These are phyloP conservation scores for Populus nigra DNA, from an alignment of 345 rosid species.

Conservation along the genomic window DNA sequence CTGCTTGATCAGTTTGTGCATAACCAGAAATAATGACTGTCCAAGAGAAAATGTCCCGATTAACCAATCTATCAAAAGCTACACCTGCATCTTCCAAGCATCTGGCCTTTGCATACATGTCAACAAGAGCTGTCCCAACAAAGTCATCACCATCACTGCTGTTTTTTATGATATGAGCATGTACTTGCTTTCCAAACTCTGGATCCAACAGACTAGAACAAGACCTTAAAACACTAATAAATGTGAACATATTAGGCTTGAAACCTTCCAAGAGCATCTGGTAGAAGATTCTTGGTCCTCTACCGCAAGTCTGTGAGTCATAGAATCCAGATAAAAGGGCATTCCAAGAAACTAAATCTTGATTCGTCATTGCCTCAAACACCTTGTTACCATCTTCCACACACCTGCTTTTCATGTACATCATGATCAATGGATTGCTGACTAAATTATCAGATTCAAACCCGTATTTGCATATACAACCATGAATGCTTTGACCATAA, in stretches of 20 bases:
- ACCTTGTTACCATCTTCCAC: conserved; percentile 33
- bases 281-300: conserved; percentile 29
- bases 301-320: conserved; percentile 22
- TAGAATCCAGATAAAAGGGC: conserved; percentile 35
- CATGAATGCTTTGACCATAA: conserved; percentile 43
- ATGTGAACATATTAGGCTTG: conserved; percentile 32
- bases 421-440: conserved; percentile 40
- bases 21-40: conserved; percentile 36
- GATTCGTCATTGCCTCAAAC: conserved; percentile 34
- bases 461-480: conserved; percentile 38
- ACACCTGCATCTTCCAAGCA: conserved; percentile 37
- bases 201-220: conserved; percentile 32
- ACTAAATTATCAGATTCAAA: conserved; percentile 29
- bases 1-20: conserved; percentile 28
- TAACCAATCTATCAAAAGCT: conserved; percentile 26
- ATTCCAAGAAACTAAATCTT: conserved; percentile 43
- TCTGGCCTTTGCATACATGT: conserved; percentile 38
- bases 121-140: conserved; percentile 43
- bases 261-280: conserved; percentile 38
- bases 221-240: conserved; percentile 32
- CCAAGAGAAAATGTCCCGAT: conserved; percentile 34
- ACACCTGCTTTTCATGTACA: conserved; percentile 40
- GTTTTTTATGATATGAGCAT: conserved; percentile 36
- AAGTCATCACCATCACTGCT: conserved; percentile 25
- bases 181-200: conserved; percentile 39